Evolutionary conservation across 2,329 filamentous ascomycete genomes (phyloP).

Genomic region (Phoma sp.): DNA sequence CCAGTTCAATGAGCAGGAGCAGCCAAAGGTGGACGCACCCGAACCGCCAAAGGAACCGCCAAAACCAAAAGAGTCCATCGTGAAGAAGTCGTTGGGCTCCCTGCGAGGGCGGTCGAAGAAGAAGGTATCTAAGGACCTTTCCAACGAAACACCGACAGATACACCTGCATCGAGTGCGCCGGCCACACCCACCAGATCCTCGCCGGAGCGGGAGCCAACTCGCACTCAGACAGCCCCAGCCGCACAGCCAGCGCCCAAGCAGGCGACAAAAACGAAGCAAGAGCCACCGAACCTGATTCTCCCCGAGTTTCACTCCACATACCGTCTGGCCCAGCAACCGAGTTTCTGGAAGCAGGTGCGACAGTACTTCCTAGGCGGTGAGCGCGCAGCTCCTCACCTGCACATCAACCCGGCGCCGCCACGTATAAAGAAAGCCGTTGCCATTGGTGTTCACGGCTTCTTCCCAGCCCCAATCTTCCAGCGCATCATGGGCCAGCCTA

Average conservation of each 20-base stretch:
- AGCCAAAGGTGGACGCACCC: conserved; percentile 26
- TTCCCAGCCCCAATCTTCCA: conserved; percentile 88
- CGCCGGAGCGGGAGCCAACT: conserved; percentile 36
- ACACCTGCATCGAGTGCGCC: conserved; percentile 49
- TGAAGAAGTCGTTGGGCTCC: conserved; percentile 42
- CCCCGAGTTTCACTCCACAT: conserved; percentile 74
- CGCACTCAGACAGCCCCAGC: conserved; percentile 34
- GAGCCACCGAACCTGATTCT: conserved; percentile 69
- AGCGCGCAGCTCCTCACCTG: conserved; percentile 69
- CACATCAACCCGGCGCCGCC: conserved; percentile 72
- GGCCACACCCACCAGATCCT: conserved; percentile 38
- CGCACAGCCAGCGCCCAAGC: conserved; percentile 38
- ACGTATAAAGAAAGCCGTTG: conserved; percentile 82
- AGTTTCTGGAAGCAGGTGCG: conserved; percentile 55
- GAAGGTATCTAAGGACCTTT: conserved; percentile 32
- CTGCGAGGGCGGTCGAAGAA: conserved; percentile 41
- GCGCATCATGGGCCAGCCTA: conserved; percentile 92
- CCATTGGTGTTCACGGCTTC: conserved; percentile 93
- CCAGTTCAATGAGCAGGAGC: conserved; percentile 57
- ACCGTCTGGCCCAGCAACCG: conserved; percentile 57
- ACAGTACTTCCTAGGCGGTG: conserved; percentile 55
- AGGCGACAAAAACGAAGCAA: conserved; percentile 31
- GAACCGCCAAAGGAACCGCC: conserved; percentile 27
- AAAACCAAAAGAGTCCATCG: conserved; percentile 25
- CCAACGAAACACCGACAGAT: conserved; percentile 25